Base-by-base conservation (phyloP, 768 basidiomycete species). In the Pulveroboletus sp. region DNA sequence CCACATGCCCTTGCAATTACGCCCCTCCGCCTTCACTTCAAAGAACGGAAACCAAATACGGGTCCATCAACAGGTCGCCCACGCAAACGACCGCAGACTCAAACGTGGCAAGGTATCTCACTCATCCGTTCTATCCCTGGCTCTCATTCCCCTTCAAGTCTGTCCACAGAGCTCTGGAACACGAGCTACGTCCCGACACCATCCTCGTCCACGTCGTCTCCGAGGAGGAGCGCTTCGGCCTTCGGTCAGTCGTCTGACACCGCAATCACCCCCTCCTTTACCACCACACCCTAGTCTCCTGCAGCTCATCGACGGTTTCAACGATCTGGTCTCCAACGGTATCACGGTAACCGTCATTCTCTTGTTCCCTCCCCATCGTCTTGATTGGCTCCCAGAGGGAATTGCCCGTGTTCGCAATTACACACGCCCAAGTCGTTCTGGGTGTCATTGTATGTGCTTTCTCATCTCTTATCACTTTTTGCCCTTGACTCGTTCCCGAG, bases 391-490 rank as follows among this genome's bases (percentile, higher is more conserved):
- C 13, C 8, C 49, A 91, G 85, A 81, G 92, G 8, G 93, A 95
- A 68, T 74, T 93, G 46, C 89, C 89, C 4, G 84, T 94, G 2
- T 89, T 93, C 54, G 87, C 88, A 0, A 74, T 89, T 48, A 65
- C 91, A 5, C 76, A 86, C 24, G 78, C 69, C 24, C 72, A 83
- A 47, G 69, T 86, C 18, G 75, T 94, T 14, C 63, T 81, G 24
- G 93, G 93, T 1, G 72, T 91, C 30, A 87, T 94, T 37, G 93
- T 88, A 63, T 51, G 76, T 53, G 1, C 17, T 39, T 31, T 31
- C 36, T 14, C 37, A 7, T 18, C 1, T 28, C 8, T 5, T 21
- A 21, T 8, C 21, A 2, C 10, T 37, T 8, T 39, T 6, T 15
- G 0, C 7, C 24, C n/a, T 35, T 62, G 33, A 63, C 44, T 11